Conservation (phyloP, 2,329 filamentous ascomycete genomes). For the Juglanconis sp. region DNA sequence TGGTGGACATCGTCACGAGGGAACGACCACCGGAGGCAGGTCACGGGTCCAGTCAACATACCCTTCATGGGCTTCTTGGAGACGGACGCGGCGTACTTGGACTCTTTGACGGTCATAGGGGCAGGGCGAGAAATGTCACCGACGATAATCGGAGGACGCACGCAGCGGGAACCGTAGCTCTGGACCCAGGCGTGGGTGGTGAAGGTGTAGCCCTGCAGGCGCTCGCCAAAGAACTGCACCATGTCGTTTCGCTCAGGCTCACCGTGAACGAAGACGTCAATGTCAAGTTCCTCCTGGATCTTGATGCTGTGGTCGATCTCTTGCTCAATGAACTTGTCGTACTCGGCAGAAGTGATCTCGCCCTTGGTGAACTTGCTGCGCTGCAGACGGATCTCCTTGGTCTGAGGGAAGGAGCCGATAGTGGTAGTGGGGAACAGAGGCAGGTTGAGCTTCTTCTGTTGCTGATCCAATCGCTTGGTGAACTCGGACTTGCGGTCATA, state of each 20-base stretch:
- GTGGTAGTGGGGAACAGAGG: constrained; percentile 98
- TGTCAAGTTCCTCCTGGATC: constrained; percentile 96
- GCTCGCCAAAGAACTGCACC: constrained; percentile 99
- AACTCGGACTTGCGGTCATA: constrained; percentile 94
- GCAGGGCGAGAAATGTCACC: constrained; percentile 96
- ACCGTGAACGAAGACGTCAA: constrained; percentile 96
- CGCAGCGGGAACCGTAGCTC: constrained; percentile 96
- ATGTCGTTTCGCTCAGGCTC: constrained; percentile 99
- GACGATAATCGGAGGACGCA: constrained; percentile 96
- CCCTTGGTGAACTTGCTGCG: constrained; percentile 99
- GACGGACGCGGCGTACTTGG: constrained; percentile 94
- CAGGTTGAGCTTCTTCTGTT: constrained; percentile 89
- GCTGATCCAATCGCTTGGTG: constrained; percentile 76
- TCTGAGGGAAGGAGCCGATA: constrained; percentile 99
- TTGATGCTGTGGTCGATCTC: constrained; percentile 94
- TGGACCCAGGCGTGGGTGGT: constrained; percentile 98
- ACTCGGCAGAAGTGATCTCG: constrained; percentile 87
- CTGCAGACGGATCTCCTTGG: constrained; percentile 94
- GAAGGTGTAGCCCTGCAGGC: constrained; percentile 94
- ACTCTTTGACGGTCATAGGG: constrained; percentile 99
- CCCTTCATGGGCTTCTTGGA: constrained; percentile 99
- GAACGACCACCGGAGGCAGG: constrained; percentile 99
- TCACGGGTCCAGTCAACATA: constrained; percentile 99
- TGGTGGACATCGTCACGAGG: constrained; percentile 99
- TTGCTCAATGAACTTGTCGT: constrained; percentile 99